These are phyloP conservation scores for Paramecium sonneborni DNA, from an alignment of 73 alveolate genomes.

Conservation along the genomic window DNA sequence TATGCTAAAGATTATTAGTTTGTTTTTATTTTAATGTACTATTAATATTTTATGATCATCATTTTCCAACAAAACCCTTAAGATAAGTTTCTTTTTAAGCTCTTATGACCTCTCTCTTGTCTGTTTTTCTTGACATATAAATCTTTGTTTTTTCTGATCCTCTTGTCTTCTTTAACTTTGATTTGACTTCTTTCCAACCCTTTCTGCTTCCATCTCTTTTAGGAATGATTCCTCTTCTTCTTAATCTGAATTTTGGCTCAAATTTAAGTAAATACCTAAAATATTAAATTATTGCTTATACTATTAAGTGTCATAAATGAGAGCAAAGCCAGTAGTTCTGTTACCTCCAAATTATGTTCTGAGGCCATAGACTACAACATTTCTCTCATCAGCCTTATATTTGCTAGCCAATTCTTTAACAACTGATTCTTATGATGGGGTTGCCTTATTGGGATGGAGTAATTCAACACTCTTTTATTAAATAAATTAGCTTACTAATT, in stretches of 20 bases:
- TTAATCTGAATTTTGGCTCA: slow-evolving; percentile 83
- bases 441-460: slow-evolving; percentile 84
- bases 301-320: slow-evolving; percentile 88
- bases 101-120: slow-evolving; percentile 48
- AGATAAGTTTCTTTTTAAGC: slow-evolving; percentile 35
- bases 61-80: slow-evolving; percentile 52
- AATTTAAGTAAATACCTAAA: slow-evolving; percentile 75
- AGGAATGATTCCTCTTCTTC: slow-evolving; percentile 65
- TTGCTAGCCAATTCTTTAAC: slow-evolving; percentile 81
- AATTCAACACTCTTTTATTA: slow-evolving; percentile 74
- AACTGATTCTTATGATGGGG: slow-evolving; percentile 86
- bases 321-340: slow-evolving; percentile 91
- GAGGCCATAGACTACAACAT: slow-evolving; percentile 85
- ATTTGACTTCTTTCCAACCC: slow-evolving; percentile 68
- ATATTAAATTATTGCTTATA: neutral
- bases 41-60: neutral
- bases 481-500: slow-evolving; percentile 45
- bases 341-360: slow-evolving; percentile 94
- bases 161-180: slow-evolving; percentile 66
- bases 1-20: neutral
- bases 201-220: slow-evolving; percentile 67
- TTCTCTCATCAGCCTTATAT: slow-evolving; percentile 78
- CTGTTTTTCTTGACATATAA: slow-evolving; percentile 43
- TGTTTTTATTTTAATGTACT: slow-evolving; percentile 3
- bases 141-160: slow-evolving; percentile 38